Base-by-base conservation (phyloP, 441 rosid species). In the Flueggea neowawraea region DNA sequence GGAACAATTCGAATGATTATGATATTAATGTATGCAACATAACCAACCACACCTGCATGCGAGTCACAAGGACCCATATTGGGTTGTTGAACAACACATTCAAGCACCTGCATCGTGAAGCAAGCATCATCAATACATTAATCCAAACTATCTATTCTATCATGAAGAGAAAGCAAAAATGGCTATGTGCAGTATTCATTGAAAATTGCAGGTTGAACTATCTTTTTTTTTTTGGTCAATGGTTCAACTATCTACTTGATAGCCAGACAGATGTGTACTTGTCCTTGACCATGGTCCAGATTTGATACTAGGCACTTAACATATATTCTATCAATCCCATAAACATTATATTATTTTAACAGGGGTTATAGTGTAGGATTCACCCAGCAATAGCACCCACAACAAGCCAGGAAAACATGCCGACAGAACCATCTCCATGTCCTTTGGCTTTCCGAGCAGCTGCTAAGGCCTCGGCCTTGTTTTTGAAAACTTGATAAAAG, bases 381-480 rank as follows among this genome's bases (percentile, higher is more conserved):
- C 66, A 83, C 91, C 91, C 87, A 28, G 89, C 88, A 55, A 84
- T 62, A 55, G 86, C 92, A 6, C 86, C 89, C 64, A 84, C 92
- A 67, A 78, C 50, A 68, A 86, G 88, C 92, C 92, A 0, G 82
- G 69, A 50, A n/a, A n/a, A n/a, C n/a, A n/a, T n/a, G n/a, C n/a
- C n/a, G n/a, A n/a, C n/a, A n/a, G n/a, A n/a, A n/a, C 89, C 89
- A 78, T 84, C 83, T 51, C 87, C 89, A 3, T 36, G 80, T 31
- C 87, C 87, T 64, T 75, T 78, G 31, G 36, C 58, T 65, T 82
- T 77, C 44, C 75, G 83, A 16, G 72, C 73, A 67, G 73, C 64
- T 6, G 86, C 92, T 61, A 82, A 73, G 8, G 75, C 69, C 83
- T 80, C 89, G 5, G 86, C 92, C 75, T 77, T 82, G 73, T 84